phyloP scores from a whole-genome alignment of 2,329 filamentous ascomycete genomes.

The Aspergillus phoenicis region DNA sequence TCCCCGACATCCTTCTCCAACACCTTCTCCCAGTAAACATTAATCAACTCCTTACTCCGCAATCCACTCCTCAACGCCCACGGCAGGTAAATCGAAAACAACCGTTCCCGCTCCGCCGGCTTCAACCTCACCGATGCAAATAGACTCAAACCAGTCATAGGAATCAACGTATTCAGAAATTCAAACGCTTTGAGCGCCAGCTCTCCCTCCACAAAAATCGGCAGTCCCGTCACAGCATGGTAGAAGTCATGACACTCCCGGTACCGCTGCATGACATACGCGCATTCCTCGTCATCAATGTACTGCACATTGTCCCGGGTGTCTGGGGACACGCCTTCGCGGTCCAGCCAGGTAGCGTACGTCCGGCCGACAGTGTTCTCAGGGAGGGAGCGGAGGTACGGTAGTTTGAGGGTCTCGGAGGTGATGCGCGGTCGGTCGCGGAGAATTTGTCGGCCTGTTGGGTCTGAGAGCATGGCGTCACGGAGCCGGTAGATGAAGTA shows the following conservation, averaged over 20 bases:
- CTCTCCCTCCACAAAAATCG: constrained; percentile 91
- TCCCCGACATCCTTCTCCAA: constrained; percentile 79
- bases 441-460: constrained; percentile 87
- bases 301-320: constrained; percentile 81
- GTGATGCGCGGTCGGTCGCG: constrained; percentile 87
- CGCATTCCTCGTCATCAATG: constrained; percentile 92
- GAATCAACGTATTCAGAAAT: constrained; percentile 89
- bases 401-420: constrained; percentile 68
- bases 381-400: constrained; percentile 71
- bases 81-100: constrained; percentile 69
- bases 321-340: constrained; percentile 90
- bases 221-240: constrained; percentile 88
- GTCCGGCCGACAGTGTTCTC: constrained; percentile 74
- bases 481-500: constrained; percentile 94
- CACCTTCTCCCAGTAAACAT: constrained; percentile 97
- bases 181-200: constrained; percentile 97
- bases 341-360: constrained; percentile 89
- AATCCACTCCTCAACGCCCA: constrained; percentile 89
- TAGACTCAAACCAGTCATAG: constrained; percentile 89
- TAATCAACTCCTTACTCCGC: constrained; percentile 77
- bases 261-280: constrained; percentile 98
- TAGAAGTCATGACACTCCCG: constrained; percentile 98
- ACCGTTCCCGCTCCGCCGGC: constrained; percentile 64
- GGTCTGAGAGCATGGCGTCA: constrained; percentile 81
- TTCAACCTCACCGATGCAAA: constrained; percentile 70